These are phyloP conservation scores for Odontarrhena argentea DNA, from an alignment of 345 rosid genomes.

Conservation along the genomic window DNA sequence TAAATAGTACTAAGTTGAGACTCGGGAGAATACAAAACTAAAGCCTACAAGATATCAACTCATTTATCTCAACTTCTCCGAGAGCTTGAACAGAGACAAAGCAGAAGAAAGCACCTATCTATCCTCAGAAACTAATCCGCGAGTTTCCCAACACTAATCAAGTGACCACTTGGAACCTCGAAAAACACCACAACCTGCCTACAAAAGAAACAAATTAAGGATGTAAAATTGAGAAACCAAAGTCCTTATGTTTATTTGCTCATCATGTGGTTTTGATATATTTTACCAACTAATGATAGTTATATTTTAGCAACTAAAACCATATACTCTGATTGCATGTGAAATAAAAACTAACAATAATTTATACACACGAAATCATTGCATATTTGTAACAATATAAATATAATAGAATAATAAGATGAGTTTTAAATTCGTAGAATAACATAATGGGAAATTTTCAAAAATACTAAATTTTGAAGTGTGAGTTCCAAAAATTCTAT, in stretches of 20 bases:
- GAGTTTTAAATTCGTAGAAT: no score
- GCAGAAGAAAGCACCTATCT: slow-evolving; percentile 6
- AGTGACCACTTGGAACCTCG: slow-evolving; percentile 21
- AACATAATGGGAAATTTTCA: no score
- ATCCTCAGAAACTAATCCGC: slow-evolving; percentile 1
- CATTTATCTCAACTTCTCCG: slow-evolving; percentile 27
- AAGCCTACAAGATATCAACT: slow-evolving; percentile 3
- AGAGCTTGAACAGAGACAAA: slow-evolving; percentile 3
- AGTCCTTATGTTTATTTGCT: no score
- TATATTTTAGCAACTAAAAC: no score
- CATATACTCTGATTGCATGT: neutral
- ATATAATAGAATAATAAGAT: no score
- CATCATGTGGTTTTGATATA: no score
- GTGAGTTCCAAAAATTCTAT: no score
- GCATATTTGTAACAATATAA: no score
- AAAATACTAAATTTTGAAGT: no score
- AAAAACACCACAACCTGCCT: slow-evolving; percentile 10
- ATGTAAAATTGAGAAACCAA: neutral
- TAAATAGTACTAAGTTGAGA: neutral
- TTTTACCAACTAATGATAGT: no score
- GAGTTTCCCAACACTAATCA: slow-evolving; percentile 19
- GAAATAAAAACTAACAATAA: no score
- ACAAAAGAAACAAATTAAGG: slow-evolving; percentile 12
- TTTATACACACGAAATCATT: no score
- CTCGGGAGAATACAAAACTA: neutral